A percentile compares a stretch with the other conserved stretches of the same genome.
Conservation (phyloP, 129 eudicot genomes). For the Ambrosia trifida region DNA sequence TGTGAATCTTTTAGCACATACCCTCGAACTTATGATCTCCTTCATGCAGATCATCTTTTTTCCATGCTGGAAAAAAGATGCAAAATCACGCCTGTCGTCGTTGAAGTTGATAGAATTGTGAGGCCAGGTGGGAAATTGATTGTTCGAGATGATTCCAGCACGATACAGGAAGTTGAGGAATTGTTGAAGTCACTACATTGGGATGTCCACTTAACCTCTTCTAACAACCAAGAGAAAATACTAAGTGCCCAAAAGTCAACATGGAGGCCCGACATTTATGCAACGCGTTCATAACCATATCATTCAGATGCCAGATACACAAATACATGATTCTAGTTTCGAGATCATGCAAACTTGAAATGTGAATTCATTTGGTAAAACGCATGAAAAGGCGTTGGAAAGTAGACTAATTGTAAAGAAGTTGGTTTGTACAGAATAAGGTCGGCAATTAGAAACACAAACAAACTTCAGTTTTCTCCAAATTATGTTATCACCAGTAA, state of each 20-base stretch:
- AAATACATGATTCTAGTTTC: slow-evolving; percentile 21
- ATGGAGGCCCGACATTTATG: slow-evolving; percentile 63
- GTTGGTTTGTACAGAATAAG: slow-evolving; percentile 14
- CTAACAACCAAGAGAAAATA: slow-evolving; percentile 55
- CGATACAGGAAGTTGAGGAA: slow-evolving; percentile 60
- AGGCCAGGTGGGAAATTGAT: slow-evolving; percentile 87
- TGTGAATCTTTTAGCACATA: slow-evolving; percentile 94
- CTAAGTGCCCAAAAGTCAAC: slow-evolving; percentile 72
- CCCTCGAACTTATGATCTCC: slow-evolving; percentile 83
- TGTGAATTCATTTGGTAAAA: slow-evolving; percentile 26
- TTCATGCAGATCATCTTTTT: slow-evolving; percentile 86
- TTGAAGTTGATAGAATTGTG: slow-evolving; percentile 73
- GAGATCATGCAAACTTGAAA: slow-evolving; percentile 15
- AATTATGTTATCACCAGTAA: slow-evolving; percentile 21
- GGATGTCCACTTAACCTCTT: slow-evolving; percentile 59
- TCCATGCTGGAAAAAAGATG: slow-evolving; percentile 77
- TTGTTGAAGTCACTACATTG: slow-evolving; percentile 78
- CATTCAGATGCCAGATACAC: slow-evolving; percentile 23
- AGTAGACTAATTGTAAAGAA: slow-evolving; percentile 4
- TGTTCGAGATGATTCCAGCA: slow-evolving; percentile 62
- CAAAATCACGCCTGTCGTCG: slow-evolving; percentile 55
- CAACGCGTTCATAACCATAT: slow-evolving; percentile 41
- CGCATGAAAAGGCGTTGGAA: neutral
- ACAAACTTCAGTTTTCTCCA: slow-evolving; percentile 18
- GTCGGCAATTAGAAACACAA: neutral